Percentiles rank a stretch among this genome's conserved stretches.
Evolutionary conservation across 306 rosid genomes (phyloP).

Genomic region (Cicer pinnatifidum): DNA sequence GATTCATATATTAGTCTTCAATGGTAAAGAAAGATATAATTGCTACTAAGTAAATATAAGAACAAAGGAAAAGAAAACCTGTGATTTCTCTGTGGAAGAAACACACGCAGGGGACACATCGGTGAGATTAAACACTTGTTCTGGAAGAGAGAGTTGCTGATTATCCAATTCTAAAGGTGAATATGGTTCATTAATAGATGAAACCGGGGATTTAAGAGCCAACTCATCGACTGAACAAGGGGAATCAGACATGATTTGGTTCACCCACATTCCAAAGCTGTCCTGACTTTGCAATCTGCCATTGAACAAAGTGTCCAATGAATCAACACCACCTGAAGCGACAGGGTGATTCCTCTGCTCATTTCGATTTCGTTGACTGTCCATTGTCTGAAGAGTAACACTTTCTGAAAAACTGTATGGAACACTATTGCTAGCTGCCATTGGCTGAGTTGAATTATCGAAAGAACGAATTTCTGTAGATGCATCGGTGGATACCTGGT

Average conservation of each 20-base stretch:
- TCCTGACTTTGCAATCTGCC: slow-evolving; percentile 76
- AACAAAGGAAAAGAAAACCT: slow-evolving; percentile 59
- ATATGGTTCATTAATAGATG: slow-evolving; percentile 54
- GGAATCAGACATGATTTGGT: slow-evolving; percentile 60
- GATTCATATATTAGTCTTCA: slow-evolving; percentile 19
- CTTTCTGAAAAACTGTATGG: slow-evolving; percentile 50
- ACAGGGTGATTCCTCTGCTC: slow-evolving; percentile 47
- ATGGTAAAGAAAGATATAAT: slow-evolving; percentile 25
- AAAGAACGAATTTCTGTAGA: slow-evolving; percentile 54
- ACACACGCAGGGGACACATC: slow-evolving; percentile 86
- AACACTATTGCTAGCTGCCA: slow-evolving; percentile 44
- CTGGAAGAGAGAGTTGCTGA: slow-evolving; percentile 63
- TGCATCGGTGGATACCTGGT: slow-evolving; percentile 59
- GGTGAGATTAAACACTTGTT: slow-evolving; percentile 73
- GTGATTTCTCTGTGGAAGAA: slow-evolving; percentile 78
- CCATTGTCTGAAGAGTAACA: slow-evolving; percentile 48
- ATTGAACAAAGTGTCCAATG: slow-evolving; percentile 48
- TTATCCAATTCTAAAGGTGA: slow-evolving; percentile 52
- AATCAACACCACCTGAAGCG: slow-evolving; percentile 45
- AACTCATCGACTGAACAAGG: slow-evolving; percentile 62
- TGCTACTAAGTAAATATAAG: slow-evolving; percentile 7
- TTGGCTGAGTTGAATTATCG: slow-evolving; percentile 50
- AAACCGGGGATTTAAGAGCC: slow-evolving; percentile 58
- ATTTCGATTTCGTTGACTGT: slow-evolving; percentile 54
- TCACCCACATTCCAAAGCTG: slow-evolving; percentile 91